Conservation (phyloP, 2,329 filamentous ascomycete genomes). For the Tothia fuscella region DNA sequence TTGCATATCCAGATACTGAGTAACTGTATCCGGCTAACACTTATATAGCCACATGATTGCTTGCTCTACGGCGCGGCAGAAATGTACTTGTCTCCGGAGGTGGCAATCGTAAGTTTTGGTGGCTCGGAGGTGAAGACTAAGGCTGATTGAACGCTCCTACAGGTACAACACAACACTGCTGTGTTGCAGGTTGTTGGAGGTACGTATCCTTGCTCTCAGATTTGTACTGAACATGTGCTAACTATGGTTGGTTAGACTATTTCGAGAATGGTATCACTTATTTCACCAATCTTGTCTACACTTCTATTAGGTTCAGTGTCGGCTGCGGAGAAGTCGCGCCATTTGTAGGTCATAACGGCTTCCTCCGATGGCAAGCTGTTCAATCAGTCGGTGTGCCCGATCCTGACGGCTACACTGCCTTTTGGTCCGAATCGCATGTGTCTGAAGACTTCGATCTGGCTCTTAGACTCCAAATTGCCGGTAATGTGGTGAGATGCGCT, state of each 20-base stretch:
- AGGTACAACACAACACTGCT: conserved; percentile 13
- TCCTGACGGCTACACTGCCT: conserved; percentile 7
- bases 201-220: no score
- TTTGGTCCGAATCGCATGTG: conserved; percentile 13
- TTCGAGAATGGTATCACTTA: conserved; percentile 14
- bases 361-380: conserved; percentile 11
- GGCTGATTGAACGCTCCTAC: no score
- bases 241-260: no score
- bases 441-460: conserved; percentile 13
- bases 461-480: conserved; percentile 12
- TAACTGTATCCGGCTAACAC: no score
- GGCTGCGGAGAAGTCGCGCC: conserved; percentile 12
- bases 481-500: conserved; percentile 11
- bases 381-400: conserved; percentile 9
- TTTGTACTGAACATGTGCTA: no score
- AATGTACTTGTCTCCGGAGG: conserved; percentile 12
- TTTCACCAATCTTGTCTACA: conserved; percentile 14
- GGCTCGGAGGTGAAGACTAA: no score
- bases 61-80: conserved; percentile 11
- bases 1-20: background rate
- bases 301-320: conserved; percentile 11
- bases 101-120: no score
- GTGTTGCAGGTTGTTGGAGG: conserved; percentile 12
- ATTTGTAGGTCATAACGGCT: conserved; percentile 14
- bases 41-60: conserved; percentile 12